These are phyloP conservation scores for Wickerhamomyces chambardii DNA, from an alignment of 805 yeast species.

Conservation along the genomic window DNA sequence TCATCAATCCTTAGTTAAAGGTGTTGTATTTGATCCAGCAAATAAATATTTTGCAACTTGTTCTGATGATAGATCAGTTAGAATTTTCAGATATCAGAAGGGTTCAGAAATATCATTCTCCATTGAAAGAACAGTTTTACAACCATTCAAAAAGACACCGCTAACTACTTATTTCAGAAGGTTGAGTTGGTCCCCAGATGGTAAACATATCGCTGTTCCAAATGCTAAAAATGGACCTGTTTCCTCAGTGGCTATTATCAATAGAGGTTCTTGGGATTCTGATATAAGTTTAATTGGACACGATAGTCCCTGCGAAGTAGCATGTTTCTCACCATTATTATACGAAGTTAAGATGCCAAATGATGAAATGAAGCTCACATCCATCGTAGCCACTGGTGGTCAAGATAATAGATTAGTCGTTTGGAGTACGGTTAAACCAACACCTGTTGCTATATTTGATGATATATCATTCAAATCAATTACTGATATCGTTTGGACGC, in stretches of 20 bases:
- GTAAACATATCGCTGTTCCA: constrained; percentile 79
- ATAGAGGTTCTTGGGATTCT: constrained; percentile 74
- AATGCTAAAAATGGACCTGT: constrained; percentile 83
- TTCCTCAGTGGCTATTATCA: constrained; percentile 61
- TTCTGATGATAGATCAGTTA: constrained; percentile 88
- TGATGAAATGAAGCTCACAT: constrained; percentile 32
- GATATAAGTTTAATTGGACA: constrained; percentile 73
- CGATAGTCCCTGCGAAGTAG: constrained; percentile 80
- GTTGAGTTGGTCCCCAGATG: constrained; percentile 88
- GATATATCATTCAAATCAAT: constrained; percentile 72
- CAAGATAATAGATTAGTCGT: constrained; percentile 84
- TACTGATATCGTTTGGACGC: constrained; percentile 86
- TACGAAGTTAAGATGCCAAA: constrained; percentile 26
- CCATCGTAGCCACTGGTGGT: constrained; percentile 92
- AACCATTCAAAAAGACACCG: constrained; percentile 86
- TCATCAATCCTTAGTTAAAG: constrained; percentile 93
- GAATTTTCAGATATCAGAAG: constrained; percentile 79
- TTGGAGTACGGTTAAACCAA: constrained; percentile 73
- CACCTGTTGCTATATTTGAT: constrained; percentile 74
- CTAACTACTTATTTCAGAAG: constrained; percentile 84
- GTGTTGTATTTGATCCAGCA: constrained; percentile 97
- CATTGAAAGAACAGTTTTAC: constrained; percentile 72
- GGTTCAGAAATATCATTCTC: constrained; percentile 75
- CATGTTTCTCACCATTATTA: constrained; percentile 62
- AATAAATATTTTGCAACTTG: constrained; percentile 96